Percentiles rank a stretch among this genome's conserved stretches.
phyloP scores from a whole-genome alignment of 345 rosid species.

The Populus simonii region DNA sequence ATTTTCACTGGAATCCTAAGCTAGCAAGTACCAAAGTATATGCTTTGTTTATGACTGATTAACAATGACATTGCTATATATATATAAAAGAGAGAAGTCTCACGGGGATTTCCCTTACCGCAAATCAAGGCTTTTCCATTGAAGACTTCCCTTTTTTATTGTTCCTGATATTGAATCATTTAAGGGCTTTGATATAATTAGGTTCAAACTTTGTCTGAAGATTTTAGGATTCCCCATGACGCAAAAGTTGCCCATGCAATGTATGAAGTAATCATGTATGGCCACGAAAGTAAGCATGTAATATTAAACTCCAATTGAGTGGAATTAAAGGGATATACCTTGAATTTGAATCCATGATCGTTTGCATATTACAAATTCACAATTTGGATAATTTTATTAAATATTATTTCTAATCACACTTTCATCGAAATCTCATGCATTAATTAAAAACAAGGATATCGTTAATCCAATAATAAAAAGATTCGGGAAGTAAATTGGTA shows the following conservation, averaged over 20 bases:
- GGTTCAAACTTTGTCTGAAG: neutral
- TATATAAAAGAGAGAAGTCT: neutral
- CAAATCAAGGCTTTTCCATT: constrained; percentile 36
- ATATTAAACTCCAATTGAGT: neutral
- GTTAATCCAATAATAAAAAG: too few relatives aligned
- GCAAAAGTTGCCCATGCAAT: neutral
- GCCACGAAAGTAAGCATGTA: neutral
- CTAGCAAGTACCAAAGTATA: neutral
- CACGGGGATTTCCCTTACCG: constrained; percentile 11
- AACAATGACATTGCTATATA: constrained; percentile 17
- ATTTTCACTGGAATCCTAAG: neutral
- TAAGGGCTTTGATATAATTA: neutral
- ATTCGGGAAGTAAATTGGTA: too few relatives aligned
- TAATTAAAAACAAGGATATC: too few relatives aligned
- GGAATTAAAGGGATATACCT: neutral
- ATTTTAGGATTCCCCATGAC: neutral
- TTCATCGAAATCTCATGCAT: too few relatives aligned
- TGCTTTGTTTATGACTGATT: neutral
- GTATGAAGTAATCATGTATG: neutral
- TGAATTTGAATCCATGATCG: too few relatives aligned
- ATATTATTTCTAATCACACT: too few relatives aligned
- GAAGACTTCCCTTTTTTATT: neutral
- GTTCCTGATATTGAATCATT: neutral
- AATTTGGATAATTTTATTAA: too few relatives aligned
- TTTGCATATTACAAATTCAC: too few relatives aligned